These are phyloP conservation scores for Claviceps cyperi DNA, from an alignment of 2,329 filamentous ascomycete genomes.

Conservation along the genomic window DNA sequence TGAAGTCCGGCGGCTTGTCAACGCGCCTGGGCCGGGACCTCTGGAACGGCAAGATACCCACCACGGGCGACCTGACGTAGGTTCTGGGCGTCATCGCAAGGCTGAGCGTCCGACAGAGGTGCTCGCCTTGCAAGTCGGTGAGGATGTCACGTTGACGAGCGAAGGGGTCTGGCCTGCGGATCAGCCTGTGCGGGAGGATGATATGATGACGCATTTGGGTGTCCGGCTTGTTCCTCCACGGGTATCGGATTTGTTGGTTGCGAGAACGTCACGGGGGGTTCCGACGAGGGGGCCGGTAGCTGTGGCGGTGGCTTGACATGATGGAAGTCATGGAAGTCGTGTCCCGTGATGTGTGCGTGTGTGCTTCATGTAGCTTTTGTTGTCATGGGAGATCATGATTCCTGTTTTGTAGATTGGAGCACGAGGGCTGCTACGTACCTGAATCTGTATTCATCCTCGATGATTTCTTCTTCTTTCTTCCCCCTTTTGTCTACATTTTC, in stretches of 20 bases:
- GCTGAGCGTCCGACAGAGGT: slow-evolving; percentile 21
- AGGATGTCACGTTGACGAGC: slow-evolving; percentile 27
- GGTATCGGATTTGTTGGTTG: background rate
- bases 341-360: too few species aligned
- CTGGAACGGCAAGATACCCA: background rate
- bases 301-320: background rate
- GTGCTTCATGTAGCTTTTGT: too few species aligned
- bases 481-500: background rate
- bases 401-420: too few species aligned
- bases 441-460: too few species aligned
- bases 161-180: slow-evolving; percentile 21
- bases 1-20: slow-evolving; percentile 27
- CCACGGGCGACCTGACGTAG: background rate
- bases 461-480: background rate
- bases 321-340: too few species aligned
- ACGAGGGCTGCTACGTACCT: too few species aligned
- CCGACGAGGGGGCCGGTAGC: background rate
- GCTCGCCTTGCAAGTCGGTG: slow-evolving; percentile 26
- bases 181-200: background rate
- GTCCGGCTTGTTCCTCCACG: slow-evolving; percentile 1
- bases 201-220: background rate
- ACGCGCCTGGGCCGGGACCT: background rate
- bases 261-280: background rate
- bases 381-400: too few species aligned
- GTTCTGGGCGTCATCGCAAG: slow-evolving; percentile 7